Percentiles rank a stretch among this genome's conserved stretches.
phyloP scores from a whole-genome alignment of 2,329 filamentous ascomycete species.

The Stromatinia cepivora region DNA sequence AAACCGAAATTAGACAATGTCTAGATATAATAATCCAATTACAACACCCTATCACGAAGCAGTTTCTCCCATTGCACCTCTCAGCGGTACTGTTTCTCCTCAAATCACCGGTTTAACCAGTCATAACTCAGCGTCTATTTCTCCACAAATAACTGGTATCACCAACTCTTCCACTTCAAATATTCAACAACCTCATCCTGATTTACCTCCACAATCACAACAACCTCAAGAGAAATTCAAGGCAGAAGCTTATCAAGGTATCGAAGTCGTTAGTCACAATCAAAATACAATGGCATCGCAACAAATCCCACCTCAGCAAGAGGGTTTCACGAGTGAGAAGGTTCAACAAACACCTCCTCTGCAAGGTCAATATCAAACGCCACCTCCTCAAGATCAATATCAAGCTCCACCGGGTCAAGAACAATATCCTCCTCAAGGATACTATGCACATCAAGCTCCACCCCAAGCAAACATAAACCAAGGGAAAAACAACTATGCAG shows the following conservation, averaged over 20 bases:
- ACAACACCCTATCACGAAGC: conserved; percentile 1
- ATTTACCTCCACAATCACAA: background rate
- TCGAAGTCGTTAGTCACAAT: conserved; percentile 16
- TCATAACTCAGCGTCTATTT: background rate
- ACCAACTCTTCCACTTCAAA: conserved; percentile 4
- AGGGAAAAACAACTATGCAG: conserved; percentile 24
- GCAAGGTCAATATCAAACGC: conserved; percentile 11
- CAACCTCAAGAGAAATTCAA: background rate
- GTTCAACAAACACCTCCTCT: background rate
- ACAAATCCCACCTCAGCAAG: conserved; percentile 17
- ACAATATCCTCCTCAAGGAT: background rate
- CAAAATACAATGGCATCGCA: conserved; percentile 10
- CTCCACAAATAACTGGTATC: conserved; percentile 14
- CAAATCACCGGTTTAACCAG: background rate
- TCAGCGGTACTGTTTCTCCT: conserved; percentile 7
- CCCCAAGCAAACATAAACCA: conserved; percentile 17
- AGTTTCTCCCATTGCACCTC: conserved; percentile 4
- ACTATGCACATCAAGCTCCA: conserved; percentile 1
- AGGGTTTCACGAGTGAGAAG: conserved; percentile 8
- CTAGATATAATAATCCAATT: conserved; percentile 6
- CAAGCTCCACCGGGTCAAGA: background rate
- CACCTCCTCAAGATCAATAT: conserved; percentile 8
- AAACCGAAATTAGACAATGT: background rate
- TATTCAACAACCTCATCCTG: conserved; percentile 13
- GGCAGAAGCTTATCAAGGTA: conserved; percentile 16